A percentile compares a stretch with the other conserved stretches of the same genome.
Evolutionary conservation across 306 rosid species (phyloP).

Genomic region (Luffa acutangula): DNA sequence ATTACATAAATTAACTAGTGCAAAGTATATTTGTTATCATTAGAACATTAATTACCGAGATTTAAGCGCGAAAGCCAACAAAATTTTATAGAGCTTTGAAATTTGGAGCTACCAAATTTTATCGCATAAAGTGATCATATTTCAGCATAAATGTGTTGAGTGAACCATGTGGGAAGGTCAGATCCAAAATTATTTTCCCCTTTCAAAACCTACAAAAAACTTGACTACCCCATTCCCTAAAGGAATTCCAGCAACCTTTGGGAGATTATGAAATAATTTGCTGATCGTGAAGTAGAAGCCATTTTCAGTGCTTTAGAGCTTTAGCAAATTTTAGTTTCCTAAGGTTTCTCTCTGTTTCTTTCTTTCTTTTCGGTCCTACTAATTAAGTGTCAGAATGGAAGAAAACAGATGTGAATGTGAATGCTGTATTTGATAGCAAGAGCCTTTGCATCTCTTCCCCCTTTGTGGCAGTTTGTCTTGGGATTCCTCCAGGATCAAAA

Average conservation of each 20-base stretch:
- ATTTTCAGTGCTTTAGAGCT: not conserved
- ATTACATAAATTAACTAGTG: not conserved
- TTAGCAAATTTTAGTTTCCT: not conserved
- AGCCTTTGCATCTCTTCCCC: not conserved
- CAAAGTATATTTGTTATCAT: not conserved
- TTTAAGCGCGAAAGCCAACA: not conserved
- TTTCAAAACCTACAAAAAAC: not conserved
- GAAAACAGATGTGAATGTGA: not conserved
- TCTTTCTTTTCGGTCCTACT: not conserved
- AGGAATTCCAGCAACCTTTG: not conserved
- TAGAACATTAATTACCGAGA: not conserved
- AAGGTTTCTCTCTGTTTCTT: not conserved
- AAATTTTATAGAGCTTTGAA: not conserved
- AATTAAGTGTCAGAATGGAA: not conserved
- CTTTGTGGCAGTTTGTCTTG: not conserved
- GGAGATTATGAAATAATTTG: not conserved
- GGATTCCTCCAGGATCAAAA: not conserved
- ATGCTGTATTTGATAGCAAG: not conserved
- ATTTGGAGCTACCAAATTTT: not conserved
- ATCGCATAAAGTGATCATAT: not conserved
- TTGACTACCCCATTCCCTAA: not conserved
- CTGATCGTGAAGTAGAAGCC: not conserved
- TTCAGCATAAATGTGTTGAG: not conserved
- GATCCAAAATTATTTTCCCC: not conserved
- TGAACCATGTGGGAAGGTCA: not conserved